These are phyloP conservation scores for Botrytis hyacinthi DNA, from an alignment of 2,329 filamentous ascomycete species.

Conservation along the genomic window DNA sequence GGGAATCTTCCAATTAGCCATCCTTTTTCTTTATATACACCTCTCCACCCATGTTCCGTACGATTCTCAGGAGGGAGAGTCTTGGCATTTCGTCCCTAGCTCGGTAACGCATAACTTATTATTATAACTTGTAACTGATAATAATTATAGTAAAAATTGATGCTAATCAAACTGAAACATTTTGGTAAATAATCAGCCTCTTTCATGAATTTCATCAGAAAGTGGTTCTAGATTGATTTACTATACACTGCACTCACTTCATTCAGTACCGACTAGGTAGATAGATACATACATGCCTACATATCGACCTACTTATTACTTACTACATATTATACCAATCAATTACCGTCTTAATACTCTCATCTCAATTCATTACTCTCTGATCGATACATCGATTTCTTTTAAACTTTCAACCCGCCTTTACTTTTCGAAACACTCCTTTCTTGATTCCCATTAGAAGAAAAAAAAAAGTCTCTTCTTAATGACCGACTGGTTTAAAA, in stretches of 20 bases:
- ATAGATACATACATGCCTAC: not conserved
- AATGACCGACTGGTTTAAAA: not conserved
- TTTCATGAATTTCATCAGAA: not conserved
- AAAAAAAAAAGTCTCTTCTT: not conserved
- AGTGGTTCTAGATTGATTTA: not conserved
- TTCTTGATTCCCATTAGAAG: constrained; percentile 3
- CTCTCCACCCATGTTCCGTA: not conserved
- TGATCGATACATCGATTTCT: not conserved
- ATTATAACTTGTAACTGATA: too few relatives aligned
- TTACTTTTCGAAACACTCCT: not conserved
- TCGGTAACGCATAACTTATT: not conserved
- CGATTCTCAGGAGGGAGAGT: not conserved
- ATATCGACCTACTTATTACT: not conserved
- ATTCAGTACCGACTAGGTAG: not conserved
- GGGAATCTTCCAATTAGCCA: not conserved
- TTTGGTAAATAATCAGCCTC: not conserved
- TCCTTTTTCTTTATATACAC: not conserved
- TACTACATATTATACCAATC: not conserved
- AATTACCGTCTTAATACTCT: not conserved
- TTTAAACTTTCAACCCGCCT: not conserved
- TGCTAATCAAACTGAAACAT: constrained; percentile 8
- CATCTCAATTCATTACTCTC: not conserved
- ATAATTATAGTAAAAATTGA: not conserved
- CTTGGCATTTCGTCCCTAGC: not conserved
- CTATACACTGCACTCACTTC: not conserved